phyloP scores from a whole-genome alignment of 345 rosid species.

The Toxicodendron radicans region DNA sequence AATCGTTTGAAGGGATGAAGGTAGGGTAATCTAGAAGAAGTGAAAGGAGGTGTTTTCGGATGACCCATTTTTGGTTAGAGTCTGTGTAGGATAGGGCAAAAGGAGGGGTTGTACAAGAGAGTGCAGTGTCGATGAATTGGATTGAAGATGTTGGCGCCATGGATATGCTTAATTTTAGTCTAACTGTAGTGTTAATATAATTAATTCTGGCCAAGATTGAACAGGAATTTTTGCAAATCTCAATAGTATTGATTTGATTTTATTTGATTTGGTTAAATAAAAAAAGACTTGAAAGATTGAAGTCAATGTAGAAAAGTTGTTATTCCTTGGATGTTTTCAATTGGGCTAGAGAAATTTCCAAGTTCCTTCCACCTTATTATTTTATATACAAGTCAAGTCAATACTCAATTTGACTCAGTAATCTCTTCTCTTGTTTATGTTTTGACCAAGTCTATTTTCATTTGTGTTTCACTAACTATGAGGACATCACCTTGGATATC shows the following conservation, averaged over 20 bases:
- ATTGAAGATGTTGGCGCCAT: slow-evolving; percentile 47
- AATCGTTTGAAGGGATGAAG: slow-evolving; percentile 40
- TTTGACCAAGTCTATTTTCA: too few species aligned
- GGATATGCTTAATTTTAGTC: too few species aligned
- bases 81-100: slow-evolving; percentile 64
- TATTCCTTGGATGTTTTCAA: slow-evolving; percentile 11
- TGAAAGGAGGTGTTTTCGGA: slow-evolving; percentile 58
- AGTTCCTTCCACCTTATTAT: not conserved
- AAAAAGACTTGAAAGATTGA: slow-evolving; percentile 2
- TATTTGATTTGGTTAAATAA: not conserved
- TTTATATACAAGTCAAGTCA: not conserved
- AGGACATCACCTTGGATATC: too few species aligned
- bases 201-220: not conserved
- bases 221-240: not conserved
- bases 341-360: not conserved
- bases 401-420: slow-evolving; percentile 1
- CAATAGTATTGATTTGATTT: too few species aligned
- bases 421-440: not conserved
- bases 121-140: slow-evolving; percentile 65
- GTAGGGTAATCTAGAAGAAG: slow-evolving; percentile 49
- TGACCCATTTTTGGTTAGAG: slow-evolving; percentile 56
- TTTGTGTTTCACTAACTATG: too few species aligned
- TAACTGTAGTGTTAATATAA: too few species aligned
- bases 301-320: slow-evolving; percentile 14
- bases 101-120: slow-evolving; percentile 32